Conservation (phyloP, 2,329 filamentous ascomycete genomes). For the Fusarium sororula region DNA sequence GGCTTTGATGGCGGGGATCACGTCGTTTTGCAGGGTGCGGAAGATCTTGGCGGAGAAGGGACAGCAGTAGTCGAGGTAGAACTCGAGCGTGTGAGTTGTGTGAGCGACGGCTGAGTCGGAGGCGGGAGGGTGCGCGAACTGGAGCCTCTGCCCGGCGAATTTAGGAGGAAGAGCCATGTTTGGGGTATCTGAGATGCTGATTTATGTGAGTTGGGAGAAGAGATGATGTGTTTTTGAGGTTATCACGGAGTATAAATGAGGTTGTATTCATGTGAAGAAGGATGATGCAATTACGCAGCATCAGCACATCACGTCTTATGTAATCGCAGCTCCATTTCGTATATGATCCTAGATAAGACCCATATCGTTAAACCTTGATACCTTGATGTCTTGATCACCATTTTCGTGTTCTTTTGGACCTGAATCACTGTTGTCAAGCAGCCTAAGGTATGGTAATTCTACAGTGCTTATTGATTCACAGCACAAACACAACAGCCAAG, state of each 20-base stretch:
- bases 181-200: neutral
- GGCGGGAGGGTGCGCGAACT: constrained; percentile 53
- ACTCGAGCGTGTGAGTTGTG: constrained; percentile 67
- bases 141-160: constrained; percentile 76
- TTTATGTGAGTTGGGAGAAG: neutral
- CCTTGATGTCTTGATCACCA: neutral
- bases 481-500: neutral
- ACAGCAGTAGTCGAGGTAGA: constrained; percentile 91
- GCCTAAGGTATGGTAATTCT: no score
- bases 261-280: constrained; percentile 16
- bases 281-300: constrained; percentile 18
- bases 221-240: neutral
- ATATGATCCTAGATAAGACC: neutral
- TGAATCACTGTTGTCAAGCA: neutral
- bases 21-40: constrained; percentile 74
- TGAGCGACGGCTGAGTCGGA: constrained; percentile 50
- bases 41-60: constrained; percentile 77
- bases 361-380: neutral
- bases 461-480: neutral
- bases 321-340: constrained; percentile 9
- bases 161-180: constrained; percentile 80
- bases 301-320: constrained; percentile 24
- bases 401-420: neutral
- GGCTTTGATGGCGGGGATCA: constrained; percentile 70
- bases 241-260: neutral